Conservation (phyloP, 352 stramenopile species). For the Phytophthora citrophthora region DNA sequence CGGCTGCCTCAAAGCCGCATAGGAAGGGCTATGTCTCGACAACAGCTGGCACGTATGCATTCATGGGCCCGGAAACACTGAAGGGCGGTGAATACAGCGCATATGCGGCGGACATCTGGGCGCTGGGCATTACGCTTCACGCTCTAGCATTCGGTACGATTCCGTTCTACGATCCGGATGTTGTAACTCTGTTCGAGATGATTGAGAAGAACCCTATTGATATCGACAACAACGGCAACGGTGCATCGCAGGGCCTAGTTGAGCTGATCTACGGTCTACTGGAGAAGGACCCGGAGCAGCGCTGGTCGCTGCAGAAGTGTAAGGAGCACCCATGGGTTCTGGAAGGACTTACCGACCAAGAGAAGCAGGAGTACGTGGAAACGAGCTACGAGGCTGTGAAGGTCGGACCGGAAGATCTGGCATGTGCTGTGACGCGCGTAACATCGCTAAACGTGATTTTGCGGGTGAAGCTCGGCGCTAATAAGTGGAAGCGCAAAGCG, state of each 20-base stretch:
- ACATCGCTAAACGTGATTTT: constrained; percentile 77
- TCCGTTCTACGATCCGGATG: constrained; percentile 84
- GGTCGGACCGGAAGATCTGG: constrained; percentile 65
- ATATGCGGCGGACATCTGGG: constrained; percentile 88
- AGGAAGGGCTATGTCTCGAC: constrained; percentile 82
- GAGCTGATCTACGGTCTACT: constrained; percentile 68
- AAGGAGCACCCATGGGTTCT: constrained; percentile 78
- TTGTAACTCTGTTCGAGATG: constrained; percentile 85
- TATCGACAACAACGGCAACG: constrained; percentile 38
- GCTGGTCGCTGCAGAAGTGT: constrained; percentile 71
- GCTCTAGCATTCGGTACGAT: constrained; percentile 81
- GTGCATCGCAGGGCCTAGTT: constrained; percentile 45
- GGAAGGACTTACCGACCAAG: constrained; percentile 49
- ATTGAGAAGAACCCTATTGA: constrained; percentile 69
- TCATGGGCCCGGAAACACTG: constrained; percentile 85
- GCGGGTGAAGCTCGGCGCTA: constrained; percentile 79
- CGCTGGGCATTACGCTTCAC: constrained; percentile 85
- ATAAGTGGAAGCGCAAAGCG: constrained; percentile 81
- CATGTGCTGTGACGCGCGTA: constrained; percentile 75
- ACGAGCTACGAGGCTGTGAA: constrained; percentile 59
- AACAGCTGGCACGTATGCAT: constrained; percentile 85
- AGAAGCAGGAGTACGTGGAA: constrained; percentile 54
- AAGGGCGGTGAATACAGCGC: constrained; percentile 82
- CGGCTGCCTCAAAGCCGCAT: constrained; percentile 27
- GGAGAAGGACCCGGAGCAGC: constrained; percentile 77